Percentiles rank a stretch among this genome's conserved stretches.
Conservation (phyloP, 495 filamentous ascomycete genomes). For the Podospora anserina region DNA sequence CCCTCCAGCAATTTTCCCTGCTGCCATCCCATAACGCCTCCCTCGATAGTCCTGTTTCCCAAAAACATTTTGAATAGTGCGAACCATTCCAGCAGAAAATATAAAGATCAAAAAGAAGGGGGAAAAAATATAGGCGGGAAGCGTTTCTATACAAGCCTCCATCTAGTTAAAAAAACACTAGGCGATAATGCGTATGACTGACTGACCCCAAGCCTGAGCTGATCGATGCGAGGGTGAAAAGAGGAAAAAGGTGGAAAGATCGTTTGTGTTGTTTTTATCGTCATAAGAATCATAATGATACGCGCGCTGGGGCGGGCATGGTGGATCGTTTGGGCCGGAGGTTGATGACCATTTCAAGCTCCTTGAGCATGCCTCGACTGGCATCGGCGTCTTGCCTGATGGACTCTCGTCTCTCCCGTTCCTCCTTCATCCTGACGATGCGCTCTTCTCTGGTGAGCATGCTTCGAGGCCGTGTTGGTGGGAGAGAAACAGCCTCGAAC, state of each 20-base stretch:
- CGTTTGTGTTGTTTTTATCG: constrained; percentile 17
- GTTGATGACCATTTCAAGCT: constrained; percentile 85
- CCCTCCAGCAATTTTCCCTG: neutral
- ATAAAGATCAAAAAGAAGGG: constrained; percentile 1
- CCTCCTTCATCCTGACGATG: constrained; percentile 83
- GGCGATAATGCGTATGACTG: constrained; percentile 8
- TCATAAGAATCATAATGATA: constrained; percentile 37
- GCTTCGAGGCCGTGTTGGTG: constrained; percentile 60
- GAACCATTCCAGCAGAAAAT: constrained; percentile 6
- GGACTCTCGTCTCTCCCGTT: constrained; percentile 66
- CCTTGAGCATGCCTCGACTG: constrained; percentile 81
- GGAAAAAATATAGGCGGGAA: neutral
- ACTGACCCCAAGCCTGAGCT: constrained; percentile 6
- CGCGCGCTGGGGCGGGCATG: constrained; percentile 24
- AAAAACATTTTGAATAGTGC: constrained; percentile 1
- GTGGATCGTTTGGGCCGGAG: constrained; percentile 54
- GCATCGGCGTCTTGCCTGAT: constrained; percentile 70
- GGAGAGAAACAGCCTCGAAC: constrained; percentile 83
- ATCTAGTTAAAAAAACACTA: constrained; percentile 5
- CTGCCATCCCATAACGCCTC: constrained; percentile 17
- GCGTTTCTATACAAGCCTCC: constrained; percentile 24
- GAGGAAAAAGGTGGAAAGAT: constrained; percentile 17
- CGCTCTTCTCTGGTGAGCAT: constrained; percentile 83
- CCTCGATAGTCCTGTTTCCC: constrained; percentile 6
- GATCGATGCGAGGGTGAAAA: constrained; percentile 4